A percentile compares a stretch with the other conserved stretches of the same genome.
phyloP scores from a whole-genome alignment of 768 basidiomycete genomes.

The Suillus bovinus region DNA sequence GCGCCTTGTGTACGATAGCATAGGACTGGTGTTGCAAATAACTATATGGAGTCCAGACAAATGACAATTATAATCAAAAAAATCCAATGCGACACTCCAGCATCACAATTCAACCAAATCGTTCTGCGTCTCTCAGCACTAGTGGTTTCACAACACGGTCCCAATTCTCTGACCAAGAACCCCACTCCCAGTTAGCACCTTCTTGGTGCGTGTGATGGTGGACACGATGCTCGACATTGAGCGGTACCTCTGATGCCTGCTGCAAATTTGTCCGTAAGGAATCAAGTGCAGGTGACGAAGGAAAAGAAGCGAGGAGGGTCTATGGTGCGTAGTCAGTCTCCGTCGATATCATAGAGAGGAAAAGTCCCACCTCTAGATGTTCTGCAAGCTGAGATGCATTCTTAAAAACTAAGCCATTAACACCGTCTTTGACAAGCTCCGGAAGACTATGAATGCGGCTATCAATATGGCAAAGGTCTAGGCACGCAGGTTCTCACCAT shows the following conservation, averaged over 20 bases:
- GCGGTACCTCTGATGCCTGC: slow-evolving; percentile 30
- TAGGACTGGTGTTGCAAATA: neutral
- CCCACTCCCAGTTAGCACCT: slow-evolving; percentile 55
- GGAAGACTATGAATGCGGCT: slow-evolving; percentile 51
- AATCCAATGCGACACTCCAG: neutral
- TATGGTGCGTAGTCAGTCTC: slow-evolving; percentile 27
- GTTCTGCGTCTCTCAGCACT: slow-evolving; percentile 34
- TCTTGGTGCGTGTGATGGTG: slow-evolving; percentile 20
- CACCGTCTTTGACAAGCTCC: slow-evolving; percentile 83
- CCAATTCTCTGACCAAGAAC: slow-evolving; percentile 89
- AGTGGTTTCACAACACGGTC: slow-evolving; percentile 63
- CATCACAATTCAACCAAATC: slow-evolving; percentile 16
- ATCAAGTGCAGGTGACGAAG: slow-evolving; percentile 49
- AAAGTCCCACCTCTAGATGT: slow-evolving; percentile 55
- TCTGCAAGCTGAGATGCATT: slow-evolving; percentile 64
- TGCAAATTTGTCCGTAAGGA: slow-evolving; percentile 53
- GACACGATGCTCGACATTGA: slow-evolving; percentile 21
- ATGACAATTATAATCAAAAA: neutral
- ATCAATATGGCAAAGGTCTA: slow-evolving; percentile 8
- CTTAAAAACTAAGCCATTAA: slow-evolving; percentile 83
- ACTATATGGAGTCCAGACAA: neutral
- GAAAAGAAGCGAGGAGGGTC: slow-evolving; percentile 63
- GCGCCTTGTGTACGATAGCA: neutral
- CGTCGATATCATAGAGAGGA: neutral
- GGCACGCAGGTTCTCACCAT: slow-evolving; percentile 56